Percentiles rank a stretch among this genome's conserved stretches.
These are phyloP conservation scores for Candida takata DNA, from an alignment of 805 yeast species.

Conservation along the genomic window DNA sequence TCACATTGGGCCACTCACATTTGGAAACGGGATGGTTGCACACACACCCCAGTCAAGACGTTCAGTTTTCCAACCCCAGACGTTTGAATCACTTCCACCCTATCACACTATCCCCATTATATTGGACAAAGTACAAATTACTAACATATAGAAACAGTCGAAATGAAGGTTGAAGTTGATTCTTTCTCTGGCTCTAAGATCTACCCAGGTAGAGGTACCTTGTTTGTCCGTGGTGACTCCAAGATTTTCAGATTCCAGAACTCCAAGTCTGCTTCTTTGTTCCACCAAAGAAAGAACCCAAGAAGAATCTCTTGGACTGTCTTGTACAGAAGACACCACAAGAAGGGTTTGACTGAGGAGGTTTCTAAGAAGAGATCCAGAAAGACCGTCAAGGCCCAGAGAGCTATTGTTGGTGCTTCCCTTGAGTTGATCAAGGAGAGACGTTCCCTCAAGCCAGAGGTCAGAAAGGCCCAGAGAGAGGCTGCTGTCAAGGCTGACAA, in stretches of 20 bases:
- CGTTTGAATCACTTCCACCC: no score
- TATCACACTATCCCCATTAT: no score
- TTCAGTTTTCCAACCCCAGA: no score
- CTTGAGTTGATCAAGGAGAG: slow-evolving; percentile 97
- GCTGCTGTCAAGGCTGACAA: slow-evolving; percentile 77
- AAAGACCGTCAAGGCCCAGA: slow-evolving; percentile 96
- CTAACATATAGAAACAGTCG: slow-evolving; percentile 21
- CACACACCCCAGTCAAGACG: no score
- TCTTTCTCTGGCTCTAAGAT: slow-evolving; percentile 98
- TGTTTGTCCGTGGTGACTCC: slow-evolving; percentile 99
- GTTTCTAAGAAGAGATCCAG: slow-evolving; percentile 94
- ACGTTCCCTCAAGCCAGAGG: slow-evolving; percentile 93
- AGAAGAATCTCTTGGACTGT: slow-evolving; percentile 99
- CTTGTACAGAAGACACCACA: slow-evolving; percentile 99
- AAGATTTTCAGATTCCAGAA: slow-evolving; percentile 99
- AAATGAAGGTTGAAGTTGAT: slow-evolving; percentile 99
- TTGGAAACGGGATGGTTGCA: no score
- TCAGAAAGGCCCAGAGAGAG: slow-evolving; percentile 96
- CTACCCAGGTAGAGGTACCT: slow-evolving; percentile 99
- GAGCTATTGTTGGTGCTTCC: slow-evolving; percentile 99
- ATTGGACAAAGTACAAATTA: slow-evolving; percentile 5
- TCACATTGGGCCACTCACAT: no score
- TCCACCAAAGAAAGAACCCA: slow-evolving; percentile 99
- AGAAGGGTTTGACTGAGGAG: slow-evolving; percentile 99
- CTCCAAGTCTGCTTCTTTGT: slow-evolving; percentile 95